Evolutionary conservation across 495 filamentous ascomycete genomes (phyloP).

Genomic region (Podospora pseudocomata): DNA sequence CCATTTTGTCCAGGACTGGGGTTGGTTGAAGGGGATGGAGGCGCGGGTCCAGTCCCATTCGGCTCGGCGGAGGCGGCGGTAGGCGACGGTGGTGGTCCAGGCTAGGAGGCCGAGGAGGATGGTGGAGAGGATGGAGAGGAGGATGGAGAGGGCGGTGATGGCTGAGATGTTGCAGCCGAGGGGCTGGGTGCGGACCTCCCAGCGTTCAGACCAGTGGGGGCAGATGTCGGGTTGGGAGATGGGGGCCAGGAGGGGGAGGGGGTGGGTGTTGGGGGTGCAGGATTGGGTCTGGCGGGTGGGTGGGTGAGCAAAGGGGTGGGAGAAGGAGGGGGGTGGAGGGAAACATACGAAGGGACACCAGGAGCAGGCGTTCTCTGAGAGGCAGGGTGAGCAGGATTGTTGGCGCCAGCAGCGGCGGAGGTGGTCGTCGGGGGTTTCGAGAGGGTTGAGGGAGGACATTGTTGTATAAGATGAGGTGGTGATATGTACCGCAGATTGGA

Average conservation of each 20-base stretch:
- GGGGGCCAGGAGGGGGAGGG: conserved; percentile 43
- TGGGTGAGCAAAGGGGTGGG: background rate
- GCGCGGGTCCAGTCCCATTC: background rate
- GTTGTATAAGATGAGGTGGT: background rate
- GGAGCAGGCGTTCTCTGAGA: conserved; percentile 38
- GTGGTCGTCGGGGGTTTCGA: conserved; percentile 23
- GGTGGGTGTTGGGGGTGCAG: conserved; percentile 46
- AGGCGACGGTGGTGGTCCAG: conserved; percentile 10
- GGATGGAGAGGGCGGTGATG: conserved; percentile 43
- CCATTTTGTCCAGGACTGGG: background rate
- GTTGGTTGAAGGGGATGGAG: background rate
- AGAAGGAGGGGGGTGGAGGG: background rate
- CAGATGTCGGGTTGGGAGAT: conserved; percentile 43
- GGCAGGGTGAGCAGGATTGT: conserved; percentile 44
- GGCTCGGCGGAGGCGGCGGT: background rate
- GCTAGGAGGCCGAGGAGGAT: conserved; percentile 35
- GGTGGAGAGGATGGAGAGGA: conserved; percentile 39
- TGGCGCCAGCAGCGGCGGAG: conserved; percentile 46
- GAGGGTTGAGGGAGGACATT: background rate
- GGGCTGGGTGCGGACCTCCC: conserved; percentile 47
- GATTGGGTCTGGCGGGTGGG: conserved; percentile 38
- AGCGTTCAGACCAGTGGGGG: conserved; percentile 47
- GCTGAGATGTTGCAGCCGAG: conserved; percentile 52
- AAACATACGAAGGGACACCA: conserved; percentile 52
- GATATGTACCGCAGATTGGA: background rate